Percentiles rank a stretch among this genome's conserved stretches.
These are phyloP conservation scores for Zostera marina DNA, from an alignment of 116 monocot genomes.

Conservation along the genomic window DNA sequence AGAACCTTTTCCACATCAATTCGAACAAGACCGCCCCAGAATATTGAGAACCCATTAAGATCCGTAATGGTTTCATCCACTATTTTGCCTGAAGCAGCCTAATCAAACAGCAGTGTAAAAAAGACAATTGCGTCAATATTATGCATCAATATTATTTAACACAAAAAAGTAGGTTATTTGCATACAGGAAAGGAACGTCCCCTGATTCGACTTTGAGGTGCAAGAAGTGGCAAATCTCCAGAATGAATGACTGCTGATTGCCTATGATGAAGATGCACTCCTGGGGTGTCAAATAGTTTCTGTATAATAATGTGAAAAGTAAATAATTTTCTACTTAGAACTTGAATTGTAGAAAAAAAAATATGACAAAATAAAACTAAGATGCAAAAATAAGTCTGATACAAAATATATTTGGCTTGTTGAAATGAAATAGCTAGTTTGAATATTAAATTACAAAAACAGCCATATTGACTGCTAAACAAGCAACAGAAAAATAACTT, in stretches of 20 bases:
- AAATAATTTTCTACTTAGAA: neutral
- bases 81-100: slow-evolving; percentile 22
- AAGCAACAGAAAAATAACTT: neutral
- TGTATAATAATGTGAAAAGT: slow-evolving; percentile 11
- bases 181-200: slow-evolving; percentile 60
- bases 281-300: slow-evolving; percentile 93
- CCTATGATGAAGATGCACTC: slow-evolving; percentile 93
- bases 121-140: neutral
- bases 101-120: slow-evolving; percentile 4
- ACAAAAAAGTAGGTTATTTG: slow-evolving; percentile 3
- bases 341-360: no score
- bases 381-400: neutral
- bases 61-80: slow-evolving; percentile 4
- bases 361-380: neutral
- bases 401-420: no score
- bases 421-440: no score
- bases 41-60: slow-evolving; percentile 65
- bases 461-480: neutral
- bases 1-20: slow-evolving; percentile 65
- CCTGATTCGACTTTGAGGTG: slow-evolving; percentile 77
- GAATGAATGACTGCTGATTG: slow-evolving; percentile 90
- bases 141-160: neutral
- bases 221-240: slow-evolving; percentile 76
- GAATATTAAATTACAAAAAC: no score
- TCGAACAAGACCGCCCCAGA: slow-evolving; percentile 93